phyloP scores from a whole-genome alignment of 768 basidiomycete genomes.

The Gymnopilus junonius region DNA sequence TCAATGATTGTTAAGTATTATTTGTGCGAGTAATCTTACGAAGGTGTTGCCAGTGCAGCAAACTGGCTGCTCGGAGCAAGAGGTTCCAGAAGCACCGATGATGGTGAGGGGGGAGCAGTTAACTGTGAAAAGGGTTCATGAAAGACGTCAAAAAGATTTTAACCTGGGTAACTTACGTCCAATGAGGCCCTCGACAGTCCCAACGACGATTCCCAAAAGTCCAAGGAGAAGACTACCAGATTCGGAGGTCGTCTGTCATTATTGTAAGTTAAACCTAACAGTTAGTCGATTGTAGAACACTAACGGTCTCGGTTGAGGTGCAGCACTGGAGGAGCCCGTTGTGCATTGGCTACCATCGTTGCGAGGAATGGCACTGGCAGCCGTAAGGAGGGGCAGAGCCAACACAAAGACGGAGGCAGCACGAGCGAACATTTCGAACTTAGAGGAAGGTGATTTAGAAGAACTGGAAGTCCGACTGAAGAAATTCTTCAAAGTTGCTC shows the following conservation, averaged over 20 bases:
- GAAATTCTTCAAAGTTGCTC: neutral
- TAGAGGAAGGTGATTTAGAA: neutral
- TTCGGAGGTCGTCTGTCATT: neutral
- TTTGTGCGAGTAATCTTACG: conserved; percentile 13
- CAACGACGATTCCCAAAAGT: conserved; percentile 27
- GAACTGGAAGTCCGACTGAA: conserved; percentile 17
- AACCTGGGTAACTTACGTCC: neutral
- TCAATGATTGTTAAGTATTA: neutral
- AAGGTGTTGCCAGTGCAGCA: conserved; percentile 34
- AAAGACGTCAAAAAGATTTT: neutral
- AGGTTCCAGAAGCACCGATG: conserved; percentile 26
- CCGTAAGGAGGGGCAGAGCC: conserved; percentile 24
- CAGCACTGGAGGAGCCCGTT: conserved; percentile 34
- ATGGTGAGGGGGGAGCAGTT: conserved; percentile 32
- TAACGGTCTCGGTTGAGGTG: conserved; percentile 22
- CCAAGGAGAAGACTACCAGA: conserved; percentile 19
- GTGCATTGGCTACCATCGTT: conserved; percentile 23
- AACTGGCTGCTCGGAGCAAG: conserved; percentile 30
- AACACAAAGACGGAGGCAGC: conserved; percentile 23
- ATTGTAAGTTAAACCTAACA: neutral
- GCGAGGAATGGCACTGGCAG: conserved; percentile 18
- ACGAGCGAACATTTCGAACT: conserved; percentile 29
- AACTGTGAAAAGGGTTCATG: conserved; percentile 11
- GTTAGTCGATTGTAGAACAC: neutral
- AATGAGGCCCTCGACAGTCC: conserved; percentile 14